These are phyloP conservation scores for Alternaria sp. DNA, from an alignment of 2,329 filamentous ascomycete genomes.

Conservation along the genomic window DNA sequence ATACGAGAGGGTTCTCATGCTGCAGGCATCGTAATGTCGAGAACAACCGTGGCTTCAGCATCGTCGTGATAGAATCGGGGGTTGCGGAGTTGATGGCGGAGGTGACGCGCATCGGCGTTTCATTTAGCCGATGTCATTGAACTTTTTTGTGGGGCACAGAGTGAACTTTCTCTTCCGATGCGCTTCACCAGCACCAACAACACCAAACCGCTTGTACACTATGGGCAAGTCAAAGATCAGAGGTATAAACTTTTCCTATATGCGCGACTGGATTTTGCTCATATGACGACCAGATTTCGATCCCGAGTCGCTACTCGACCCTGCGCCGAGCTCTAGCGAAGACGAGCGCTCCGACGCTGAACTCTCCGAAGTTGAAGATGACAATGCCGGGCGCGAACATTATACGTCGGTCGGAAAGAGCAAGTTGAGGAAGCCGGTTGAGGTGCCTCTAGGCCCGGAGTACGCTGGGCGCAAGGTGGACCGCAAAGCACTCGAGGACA, in stretches of 20 bases:
- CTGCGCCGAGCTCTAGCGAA: slow-evolving; percentile 62
- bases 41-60: slow-evolving; percentile 58
- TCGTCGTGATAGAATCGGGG: slow-evolving; percentile 19
- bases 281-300: slow-evolving; percentile 70
- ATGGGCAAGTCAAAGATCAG: slow-evolving; percentile 43
- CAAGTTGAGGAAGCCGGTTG: slow-evolving; percentile 77
- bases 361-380: slow-evolving; percentile 48
- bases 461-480: slow-evolving; percentile 81
- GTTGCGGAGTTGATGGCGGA: slow-evolving; percentile 32
- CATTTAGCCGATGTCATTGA: slow-evolving; percentile 21
- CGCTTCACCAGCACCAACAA: slow-evolving; percentile 2
- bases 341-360: slow-evolving; percentile 63
- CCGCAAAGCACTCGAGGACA: slow-evolving; percentile 65
- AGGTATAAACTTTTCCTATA: slow-evolving; percentile 17
- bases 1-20: slow-evolving; percentile 90
- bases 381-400: slow-evolving; percentile 77
- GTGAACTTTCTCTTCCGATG: slow-evolving; percentile 22
- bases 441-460: slow-evolving; percentile 73
- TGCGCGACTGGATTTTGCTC: not conserved
- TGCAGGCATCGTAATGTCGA: slow-evolving; percentile 58
- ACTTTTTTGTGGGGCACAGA: slow-evolving; percentile 41
- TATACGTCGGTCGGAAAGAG: slow-evolving; percentile 86
- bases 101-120: slow-evolving; percentile 28
- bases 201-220: slow-evolving; percentile 2
- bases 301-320: slow-evolving; percentile 71